phyloP scores from a whole-genome alignment of 2,329 filamentous ascomycete species.

The Penicillium sp. region DNA sequence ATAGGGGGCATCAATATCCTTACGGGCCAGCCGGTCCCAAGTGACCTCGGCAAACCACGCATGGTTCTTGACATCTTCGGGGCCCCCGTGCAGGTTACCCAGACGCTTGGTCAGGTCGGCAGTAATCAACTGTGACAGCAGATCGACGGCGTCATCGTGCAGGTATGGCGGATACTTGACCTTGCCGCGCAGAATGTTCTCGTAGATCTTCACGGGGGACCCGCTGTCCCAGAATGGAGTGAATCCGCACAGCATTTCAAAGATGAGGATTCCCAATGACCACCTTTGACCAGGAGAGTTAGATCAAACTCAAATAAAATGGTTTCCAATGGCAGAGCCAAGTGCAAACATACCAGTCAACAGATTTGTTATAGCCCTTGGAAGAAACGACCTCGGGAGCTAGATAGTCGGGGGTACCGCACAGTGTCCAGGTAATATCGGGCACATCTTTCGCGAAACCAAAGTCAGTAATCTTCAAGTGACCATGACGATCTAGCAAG shows the following conservation, averaged over 20 bases:
- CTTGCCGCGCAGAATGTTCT: conserved; percentile 94
- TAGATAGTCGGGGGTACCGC: conserved; percentile 95
- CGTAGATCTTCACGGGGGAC: conserved; percentile 98
- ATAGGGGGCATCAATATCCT: conserved; percentile 98
- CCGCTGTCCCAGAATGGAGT: conserved; percentile 99
- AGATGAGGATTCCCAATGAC: conserved; percentile 97
- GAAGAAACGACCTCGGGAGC: conserved; percentile 98
- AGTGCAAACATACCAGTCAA: conserved; percentile 79
- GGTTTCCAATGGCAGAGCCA: conserved; percentile 18
- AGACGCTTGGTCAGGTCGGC: conserved; percentile 92
- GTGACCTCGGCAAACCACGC: conserved; percentile 97
- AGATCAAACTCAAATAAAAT: not conserved
- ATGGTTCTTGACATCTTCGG: conserved; percentile 92
- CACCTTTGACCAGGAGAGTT: conserved; percentile 68
- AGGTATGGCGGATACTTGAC: conserved; percentile 98
- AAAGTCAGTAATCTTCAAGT: conserved; percentile 97
- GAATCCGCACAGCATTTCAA: conserved; percentile 99
- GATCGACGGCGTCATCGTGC: conserved; percentile 89
- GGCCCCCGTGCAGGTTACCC: conserved; percentile 89
- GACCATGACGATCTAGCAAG: conserved; percentile 87
- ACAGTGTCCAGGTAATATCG: conserved; percentile 99
- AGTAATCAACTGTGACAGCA: conserved; percentile 92
- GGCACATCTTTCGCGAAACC: conserved; percentile 98
- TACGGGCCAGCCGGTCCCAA: conserved; percentile 91
- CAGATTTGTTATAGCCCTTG: conserved; percentile 99